phyloP scores from a whole-genome alignment of 176 grass and related monocot species.

The Aegilops longissima region DNA sequence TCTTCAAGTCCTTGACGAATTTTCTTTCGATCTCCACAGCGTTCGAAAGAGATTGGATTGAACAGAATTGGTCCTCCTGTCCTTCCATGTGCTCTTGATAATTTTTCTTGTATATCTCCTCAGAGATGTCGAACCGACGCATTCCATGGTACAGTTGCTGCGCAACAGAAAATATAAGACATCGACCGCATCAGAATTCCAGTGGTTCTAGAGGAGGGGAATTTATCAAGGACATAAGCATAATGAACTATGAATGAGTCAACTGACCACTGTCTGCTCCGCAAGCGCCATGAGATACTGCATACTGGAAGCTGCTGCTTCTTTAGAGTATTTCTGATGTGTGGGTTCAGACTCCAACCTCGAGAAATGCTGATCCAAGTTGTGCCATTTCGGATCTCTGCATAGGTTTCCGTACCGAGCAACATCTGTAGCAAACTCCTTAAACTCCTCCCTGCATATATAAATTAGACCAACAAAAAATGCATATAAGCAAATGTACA shows the following conservation, averaged over 20 bases:
- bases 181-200: background rate
- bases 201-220: background rate
- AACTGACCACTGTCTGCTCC: constrained; percentile 50
- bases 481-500: constrained; percentile 22
- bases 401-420: constrained; percentile 56
- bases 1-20: constrained; percentile 41
- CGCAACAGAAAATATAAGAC: constrained; percentile 11
- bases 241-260: background rate
- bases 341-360: constrained; percentile 42
- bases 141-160: constrained; percentile 44
- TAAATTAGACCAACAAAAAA: constrained; percentile 25
- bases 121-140: background rate
- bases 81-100: background rate
- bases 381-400: constrained; percentile 62
- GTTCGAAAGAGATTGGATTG: background rate
- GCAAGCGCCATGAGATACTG: constrained; percentile 47
- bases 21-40: constrained; percentile 47
- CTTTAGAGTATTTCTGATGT: constrained; percentile 27
- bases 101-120: constrained; percentile 11
- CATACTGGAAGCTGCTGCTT: constrained; percentile 37
- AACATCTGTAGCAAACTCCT: constrained; percentile 43
- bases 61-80: background rate
- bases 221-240: background rate
- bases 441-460: constrained; percentile 48
- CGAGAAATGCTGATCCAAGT: constrained; percentile 42